Evolutionary conservation across 345 rosid species (phyloP), one percentile per base, ranked within the genome.

Genomic region (Raphanus raphanistrum): DNA sequence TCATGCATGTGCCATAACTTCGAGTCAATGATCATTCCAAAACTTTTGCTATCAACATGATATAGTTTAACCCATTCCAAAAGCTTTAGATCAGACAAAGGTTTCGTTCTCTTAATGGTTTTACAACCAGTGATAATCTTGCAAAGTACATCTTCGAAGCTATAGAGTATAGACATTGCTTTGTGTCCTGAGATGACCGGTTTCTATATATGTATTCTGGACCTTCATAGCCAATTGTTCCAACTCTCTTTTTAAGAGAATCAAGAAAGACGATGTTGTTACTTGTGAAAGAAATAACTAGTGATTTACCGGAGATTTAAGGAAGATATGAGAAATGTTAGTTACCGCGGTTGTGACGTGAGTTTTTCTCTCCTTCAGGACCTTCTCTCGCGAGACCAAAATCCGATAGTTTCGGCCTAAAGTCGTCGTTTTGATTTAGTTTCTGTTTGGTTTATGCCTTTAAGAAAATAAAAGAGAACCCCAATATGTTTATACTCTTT

Each of bases 111-210:
- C 12, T 94, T 97, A 55, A 94, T 80, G 0, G 89, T 62, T 36
- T 90, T 83, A 73, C 97, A 85, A 36, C 98, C 97, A 2, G 98
- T 90, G 31, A 94, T 91, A 75, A 94, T 85, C 85, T 92, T 97
- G 1, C 86, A 92, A 5, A 94, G 92, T 43, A 94, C 98, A 77
- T 92, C 97, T 13, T 97, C 98, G 4, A 88, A 92, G 36, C 36
- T 33, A 33, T 35, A 6, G 9, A 65, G 88, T 92, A 88, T 93
- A 94, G 31, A 89, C 72, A 67, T 94, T 97, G n/a, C 86, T 85
- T 2, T 84, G 90, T 72, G 75, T 64, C 21, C 83, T 85, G 35
- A 94, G 98, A 78, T 92, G 97, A 38, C 98, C 98, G 0, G 98
- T 92, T 76, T 85, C 82, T n/a, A n/a, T n/a, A n/a, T 6, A 94